Evolutionary conservation across 108 stramenopile genomes (phyloP).

Genomic region (Pseudonitzschia pungens): DNA sequence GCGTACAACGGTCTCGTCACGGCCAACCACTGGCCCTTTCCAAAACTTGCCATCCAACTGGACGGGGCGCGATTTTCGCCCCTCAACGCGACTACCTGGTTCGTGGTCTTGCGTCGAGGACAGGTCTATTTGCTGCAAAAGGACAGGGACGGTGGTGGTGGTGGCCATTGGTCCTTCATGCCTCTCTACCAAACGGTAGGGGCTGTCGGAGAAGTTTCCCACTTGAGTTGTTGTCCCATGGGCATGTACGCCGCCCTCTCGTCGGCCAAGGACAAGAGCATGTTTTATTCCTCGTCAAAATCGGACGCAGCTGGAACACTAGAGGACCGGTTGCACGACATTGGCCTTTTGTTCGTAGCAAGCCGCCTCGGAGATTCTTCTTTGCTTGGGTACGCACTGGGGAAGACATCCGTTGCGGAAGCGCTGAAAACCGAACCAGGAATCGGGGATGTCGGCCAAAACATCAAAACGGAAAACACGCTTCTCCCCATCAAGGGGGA

Average conservation of each 20-base stretch:
- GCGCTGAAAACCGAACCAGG: slow-evolving; percentile 34
- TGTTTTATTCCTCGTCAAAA: slow-evolving; percentile 1
- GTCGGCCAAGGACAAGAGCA: not conserved
- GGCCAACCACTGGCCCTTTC: slow-evolving; percentile 76
- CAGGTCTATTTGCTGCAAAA: slow-evolving; percentile 65
- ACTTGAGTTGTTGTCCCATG: slow-evolving; percentile 42
- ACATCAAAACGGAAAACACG: slow-evolving; percentile 22
- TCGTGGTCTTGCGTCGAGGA: slow-evolving; percentile 65
- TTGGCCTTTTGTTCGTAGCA: slow-evolving; percentile 74
- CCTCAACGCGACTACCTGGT: slow-evolving; percentile 50
- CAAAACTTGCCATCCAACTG: slow-evolving; percentile 62
- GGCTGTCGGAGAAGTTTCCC: slow-evolving; percentile 66
- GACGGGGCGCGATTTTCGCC: slow-evolving; percentile 65
- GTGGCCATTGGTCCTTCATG: slow-evolving; percentile 50
- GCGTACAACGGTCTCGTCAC: slow-evolving; percentile 30
- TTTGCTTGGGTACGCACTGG: slow-evolving; percentile 70
- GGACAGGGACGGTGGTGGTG: slow-evolving; percentile 13
- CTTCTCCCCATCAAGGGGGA: slow-evolving; percentile 12
- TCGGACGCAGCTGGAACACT: not conserved
- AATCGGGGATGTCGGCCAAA: slow-evolving; percentile 6
- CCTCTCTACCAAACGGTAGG: slow-evolving; percentile 65
- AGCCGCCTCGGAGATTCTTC: slow-evolving; percentile 84
- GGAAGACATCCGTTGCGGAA: slow-evolving; percentile 28
- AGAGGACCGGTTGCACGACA: slow-evolving; percentile 7
- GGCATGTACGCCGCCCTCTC: slow-evolving; percentile 17